These are phyloP conservation scores for Xylaria sp. DNA, from an alignment of 2,329 filamentous ascomycete genomes.

Conservation along the genomic window DNA sequence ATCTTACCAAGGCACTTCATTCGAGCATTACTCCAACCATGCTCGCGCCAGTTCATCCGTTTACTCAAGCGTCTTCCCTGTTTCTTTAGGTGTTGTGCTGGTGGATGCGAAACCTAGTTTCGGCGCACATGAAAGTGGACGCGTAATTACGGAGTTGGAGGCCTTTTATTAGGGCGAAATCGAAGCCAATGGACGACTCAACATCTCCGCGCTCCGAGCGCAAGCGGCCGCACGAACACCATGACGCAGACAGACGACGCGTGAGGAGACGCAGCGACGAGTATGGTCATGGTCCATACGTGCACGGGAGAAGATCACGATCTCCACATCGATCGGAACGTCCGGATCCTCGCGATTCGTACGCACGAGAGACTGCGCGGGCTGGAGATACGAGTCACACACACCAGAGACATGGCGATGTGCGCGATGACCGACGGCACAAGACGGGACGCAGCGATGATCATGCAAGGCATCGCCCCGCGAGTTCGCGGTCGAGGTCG, in stretches of 20 bases:
- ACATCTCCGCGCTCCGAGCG: constrained; percentile 22
- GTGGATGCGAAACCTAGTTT: background rate
- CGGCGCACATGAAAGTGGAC: background rate
- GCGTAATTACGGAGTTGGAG: constrained; percentile 12
- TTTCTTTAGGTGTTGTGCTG: background rate
- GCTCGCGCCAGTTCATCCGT: background rate
- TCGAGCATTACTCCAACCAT: background rate
- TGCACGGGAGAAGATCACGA: constrained; percentile 33
- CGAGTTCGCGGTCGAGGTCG: constrained; percentile 13
- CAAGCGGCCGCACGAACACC: constrained; percentile 41
- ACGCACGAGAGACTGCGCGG: background rate
- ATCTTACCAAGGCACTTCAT: background rate
- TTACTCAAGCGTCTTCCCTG: background rate
- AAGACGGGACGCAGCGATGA: background rate
- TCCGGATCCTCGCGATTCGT: background rate
- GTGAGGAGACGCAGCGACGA: constrained; percentile 36
- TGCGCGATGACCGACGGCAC: background rate
- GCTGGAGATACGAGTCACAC: background rate
- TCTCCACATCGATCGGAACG: constrained; percentile 32
- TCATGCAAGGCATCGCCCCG: background rate
- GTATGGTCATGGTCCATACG: background rate
- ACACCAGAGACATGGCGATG: constrained; percentile 4
- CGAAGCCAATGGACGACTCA: constrained; percentile 28
- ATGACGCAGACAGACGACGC: constrained; percentile 34
- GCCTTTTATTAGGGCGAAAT: background rate